Evolutionary conservation across 1,139 yeast species (phyloP).

Genomic region (Magnusiomyces suaveolens): DNA sequence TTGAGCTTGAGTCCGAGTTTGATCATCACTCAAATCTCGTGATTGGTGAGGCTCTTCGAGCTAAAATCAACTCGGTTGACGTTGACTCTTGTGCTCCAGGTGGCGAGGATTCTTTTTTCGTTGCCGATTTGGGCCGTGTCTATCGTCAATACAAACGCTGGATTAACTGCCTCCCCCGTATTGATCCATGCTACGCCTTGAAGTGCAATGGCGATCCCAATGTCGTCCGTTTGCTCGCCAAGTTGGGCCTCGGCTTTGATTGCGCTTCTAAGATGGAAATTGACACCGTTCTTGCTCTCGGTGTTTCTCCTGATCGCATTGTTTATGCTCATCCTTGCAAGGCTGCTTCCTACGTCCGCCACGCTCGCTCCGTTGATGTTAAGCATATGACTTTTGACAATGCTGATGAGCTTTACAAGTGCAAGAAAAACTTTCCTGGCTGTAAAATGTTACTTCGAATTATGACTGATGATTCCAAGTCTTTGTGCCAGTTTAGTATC

Average conservation of each 20-base stretch:
- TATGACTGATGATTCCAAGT: slow-evolving; percentile 81
- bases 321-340: slow-evolving; percentile 94
- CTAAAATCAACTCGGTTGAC: slow-evolving; percentile 37
- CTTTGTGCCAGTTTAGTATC: slow-evolving; percentile 78
- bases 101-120: slow-evolving; percentile 79
- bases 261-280: slow-evolving; percentile 90
- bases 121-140: slow-evolving; percentile 74
- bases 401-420: slow-evolving; percentile 69
- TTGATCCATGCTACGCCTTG: slow-evolving; percentile 83
- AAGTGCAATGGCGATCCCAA: slow-evolving; percentile 76
- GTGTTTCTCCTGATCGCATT: slow-evolving; percentile 56
- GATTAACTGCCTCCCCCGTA: slow-evolving; percentile 55
- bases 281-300: slow-evolving; percentile 51
- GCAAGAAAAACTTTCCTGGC: slow-evolving; percentile 56
- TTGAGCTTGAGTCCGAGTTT: not conserved
- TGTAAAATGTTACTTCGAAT: slow-evolving; percentile 69
- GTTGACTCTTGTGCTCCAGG: slow-evolving; percentile 59
- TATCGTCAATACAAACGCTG: slow-evolving; percentile 52
- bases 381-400: slow-evolving; percentile 83
- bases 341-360: slow-evolving; percentile 68
- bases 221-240: slow-evolving; percentile 49
- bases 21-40: slow-evolving; percentile 17
- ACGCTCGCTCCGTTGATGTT: slow-evolving; percentile 49
- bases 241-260: slow-evolving; percentile 71
- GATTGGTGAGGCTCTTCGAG: slow-evolving; percentile 22